Evolutionary conservation across 306 rosid species (phyloP).

Genomic region (Glycine tomentella): DNA sequence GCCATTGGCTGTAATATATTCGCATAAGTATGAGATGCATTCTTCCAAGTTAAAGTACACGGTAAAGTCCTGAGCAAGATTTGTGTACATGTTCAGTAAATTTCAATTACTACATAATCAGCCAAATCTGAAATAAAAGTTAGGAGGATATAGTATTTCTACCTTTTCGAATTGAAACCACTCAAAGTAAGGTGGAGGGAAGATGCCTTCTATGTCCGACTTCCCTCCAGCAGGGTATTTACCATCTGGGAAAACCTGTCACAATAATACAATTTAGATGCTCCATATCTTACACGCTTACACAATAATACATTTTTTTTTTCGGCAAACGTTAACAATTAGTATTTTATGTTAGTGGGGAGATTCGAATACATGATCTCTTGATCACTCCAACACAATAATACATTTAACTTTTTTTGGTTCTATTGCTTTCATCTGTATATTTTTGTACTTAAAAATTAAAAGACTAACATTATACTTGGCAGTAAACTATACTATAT

Average conservation of each 20-base stretch:
- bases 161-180: slow-evolving; percentile 92
- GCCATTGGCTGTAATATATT: slow-evolving; percentile 79
- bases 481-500: background rate
- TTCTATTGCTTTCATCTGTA: too few species aligned
- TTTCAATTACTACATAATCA: background rate
- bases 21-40: slow-evolving; percentile 70
- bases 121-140: too few species aligned
- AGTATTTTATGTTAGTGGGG: too few species aligned
- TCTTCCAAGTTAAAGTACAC: slow-evolving; percentile 81
- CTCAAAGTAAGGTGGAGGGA: slow-evolving; percentile 87
- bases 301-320: too few species aligned
- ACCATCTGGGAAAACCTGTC: slow-evolving; percentile 79
- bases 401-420: too few species aligned
- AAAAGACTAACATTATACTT: background rate
- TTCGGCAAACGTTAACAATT: too few species aligned
- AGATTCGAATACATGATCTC: too few species aligned
- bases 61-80: slow-evolving; percentile 70
- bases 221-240: slow-evolving; percentile 84
- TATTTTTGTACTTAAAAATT: too few species aligned
- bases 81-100: slow-evolving; percentile 15
- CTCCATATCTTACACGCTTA: slow-evolving; percentile 1
- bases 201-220: slow-evolving; percentile 85
- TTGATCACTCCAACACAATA: too few species aligned
- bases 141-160: too few species aligned
- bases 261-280: background rate